A percentile compares a stretch with the other conserved stretches of the same genome.
Evolutionary conservation across 768 basidiomycete species (phyloP).

Genomic region (Termitomyces sp.): DNA sequence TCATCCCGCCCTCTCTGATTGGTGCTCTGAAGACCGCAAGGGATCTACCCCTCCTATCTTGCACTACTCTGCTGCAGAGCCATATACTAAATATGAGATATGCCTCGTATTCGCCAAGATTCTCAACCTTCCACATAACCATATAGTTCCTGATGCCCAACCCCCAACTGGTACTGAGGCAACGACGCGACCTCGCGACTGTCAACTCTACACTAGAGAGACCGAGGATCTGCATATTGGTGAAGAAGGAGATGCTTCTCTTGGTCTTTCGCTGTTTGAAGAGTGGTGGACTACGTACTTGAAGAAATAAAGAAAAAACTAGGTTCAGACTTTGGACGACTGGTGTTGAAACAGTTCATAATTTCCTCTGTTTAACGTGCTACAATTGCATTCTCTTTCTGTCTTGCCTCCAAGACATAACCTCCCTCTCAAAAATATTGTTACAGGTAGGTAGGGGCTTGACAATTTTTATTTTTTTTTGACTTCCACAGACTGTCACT

Average conservation of each 20-base stretch:
- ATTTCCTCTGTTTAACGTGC: not conserved
- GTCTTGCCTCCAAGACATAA: too few relatives aligned
- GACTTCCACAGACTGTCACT: too few relatives aligned
- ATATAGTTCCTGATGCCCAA: conserved; percentile 70
- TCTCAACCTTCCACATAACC: conserved; percentile 61
- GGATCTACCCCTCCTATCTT: conserved; percentile 60
- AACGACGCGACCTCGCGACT: conserved; percentile 74
- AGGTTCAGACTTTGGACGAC: not conserved
- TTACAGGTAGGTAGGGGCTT: too few relatives aligned
- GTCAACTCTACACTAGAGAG: conserved; percentile 69
- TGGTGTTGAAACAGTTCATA: not conserved
- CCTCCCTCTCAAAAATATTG: too few relatives aligned
- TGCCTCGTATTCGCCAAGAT: conserved; percentile 72
- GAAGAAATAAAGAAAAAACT: conserved; percentile 8
- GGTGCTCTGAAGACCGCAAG: conserved; percentile 22
- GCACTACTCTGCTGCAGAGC: conserved; percentile 80
- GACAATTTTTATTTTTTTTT: too few relatives aligned
- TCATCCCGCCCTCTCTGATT: not conserved
- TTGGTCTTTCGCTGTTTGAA: conserved; percentile 66
- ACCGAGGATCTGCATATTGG: conserved; percentile 58
- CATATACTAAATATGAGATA: conserved; percentile 92
- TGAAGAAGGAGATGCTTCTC: conserved; percentile 31
- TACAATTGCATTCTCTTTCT: not conserved
- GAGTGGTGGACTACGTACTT: conserved; percentile 75
- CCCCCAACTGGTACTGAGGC: conserved; percentile 59